Conservation (phyloP, 441 rosid species). For the Erodium moschatum region DNA sequence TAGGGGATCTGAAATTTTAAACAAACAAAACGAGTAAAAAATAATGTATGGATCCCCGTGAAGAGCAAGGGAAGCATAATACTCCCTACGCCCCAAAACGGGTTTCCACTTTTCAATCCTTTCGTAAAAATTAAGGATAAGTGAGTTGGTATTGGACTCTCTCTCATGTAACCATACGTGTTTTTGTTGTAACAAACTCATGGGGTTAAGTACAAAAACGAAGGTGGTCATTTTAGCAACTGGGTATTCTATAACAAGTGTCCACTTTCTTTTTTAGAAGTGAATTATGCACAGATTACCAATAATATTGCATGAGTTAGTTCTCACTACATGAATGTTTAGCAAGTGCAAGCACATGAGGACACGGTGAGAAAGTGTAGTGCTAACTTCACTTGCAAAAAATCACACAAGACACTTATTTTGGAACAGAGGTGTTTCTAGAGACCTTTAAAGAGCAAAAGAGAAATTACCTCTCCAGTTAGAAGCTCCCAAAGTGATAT, state of each 20-base stretch:
- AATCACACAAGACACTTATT: neutral
- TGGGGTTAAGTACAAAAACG: neutral
- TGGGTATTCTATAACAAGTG: neutral
- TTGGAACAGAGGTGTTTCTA: neutral
- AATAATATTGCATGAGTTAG: neutral
- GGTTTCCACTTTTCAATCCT: neutral
- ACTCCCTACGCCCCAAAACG: neutral
- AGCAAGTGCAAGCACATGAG: neutral
- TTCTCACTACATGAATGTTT: neutral
- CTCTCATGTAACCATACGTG: neutral
- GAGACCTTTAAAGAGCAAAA: slow-evolving; percentile 5
- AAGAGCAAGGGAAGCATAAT: slow-evolving; percentile 2
- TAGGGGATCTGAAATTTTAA: slow-evolving; percentile 65
- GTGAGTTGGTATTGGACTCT: neutral
- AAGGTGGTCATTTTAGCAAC: too few relatives aligned
- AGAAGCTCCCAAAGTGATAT: slow-evolving; percentile 84
- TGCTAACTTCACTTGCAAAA: neutral
- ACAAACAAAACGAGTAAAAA: slow-evolving; percentile 8
- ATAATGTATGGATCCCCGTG: neutral
- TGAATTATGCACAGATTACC: neutral
- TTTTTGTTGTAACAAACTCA: neutral
- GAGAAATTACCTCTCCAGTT: slow-evolving; percentile 66
- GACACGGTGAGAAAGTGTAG: neutral
- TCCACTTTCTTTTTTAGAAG: neutral
- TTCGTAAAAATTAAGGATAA: neutral